Conservation (phyloP, 441 rosid genomes). For the Erodium moschatum region DNA sequence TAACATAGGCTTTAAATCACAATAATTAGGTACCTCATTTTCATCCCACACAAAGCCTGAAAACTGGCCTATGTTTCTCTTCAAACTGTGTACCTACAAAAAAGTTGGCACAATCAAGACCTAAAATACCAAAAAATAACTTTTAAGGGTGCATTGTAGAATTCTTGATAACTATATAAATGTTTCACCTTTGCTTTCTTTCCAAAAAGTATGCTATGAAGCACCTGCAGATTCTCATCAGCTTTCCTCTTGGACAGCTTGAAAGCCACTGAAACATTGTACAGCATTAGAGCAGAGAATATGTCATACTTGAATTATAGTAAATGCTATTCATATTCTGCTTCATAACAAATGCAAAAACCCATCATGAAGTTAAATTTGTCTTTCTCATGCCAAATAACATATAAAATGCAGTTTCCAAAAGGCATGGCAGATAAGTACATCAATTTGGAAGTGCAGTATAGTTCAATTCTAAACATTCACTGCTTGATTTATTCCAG, state of each 20-base stretch:
- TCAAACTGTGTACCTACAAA: constrained; percentile 61
- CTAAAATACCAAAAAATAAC: no score
- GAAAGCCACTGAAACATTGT: constrained; percentile 73
- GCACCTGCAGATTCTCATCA: constrained; percentile 67
- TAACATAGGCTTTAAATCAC: background rate
- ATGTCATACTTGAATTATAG: constrained; percentile 9
- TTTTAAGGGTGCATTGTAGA: no score
- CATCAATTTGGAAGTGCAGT: background rate
- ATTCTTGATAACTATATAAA: background rate
- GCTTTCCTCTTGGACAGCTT: constrained; percentile 88
- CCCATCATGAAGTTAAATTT: background rate
- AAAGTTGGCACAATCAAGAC: no score
- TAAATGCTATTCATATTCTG: background rate
- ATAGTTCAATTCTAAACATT: no score
- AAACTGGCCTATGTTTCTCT: constrained; percentile 80
- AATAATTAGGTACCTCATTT: constrained; percentile 74
- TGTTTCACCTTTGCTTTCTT: constrained; percentile 83
- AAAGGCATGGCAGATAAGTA: background rate
- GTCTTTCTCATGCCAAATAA: constrained; percentile 1
- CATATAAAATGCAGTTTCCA: constrained; percentile 4
- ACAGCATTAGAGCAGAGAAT: constrained; percentile 23
- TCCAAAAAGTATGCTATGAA: constrained; percentile 77
- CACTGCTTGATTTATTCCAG: no score
- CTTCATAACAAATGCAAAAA: background rate
- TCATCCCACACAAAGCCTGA: constrained; percentile 89